Conservation (phyloP, 192 early-diverging fungal species). For the Mortierella claussenii region DNA sequence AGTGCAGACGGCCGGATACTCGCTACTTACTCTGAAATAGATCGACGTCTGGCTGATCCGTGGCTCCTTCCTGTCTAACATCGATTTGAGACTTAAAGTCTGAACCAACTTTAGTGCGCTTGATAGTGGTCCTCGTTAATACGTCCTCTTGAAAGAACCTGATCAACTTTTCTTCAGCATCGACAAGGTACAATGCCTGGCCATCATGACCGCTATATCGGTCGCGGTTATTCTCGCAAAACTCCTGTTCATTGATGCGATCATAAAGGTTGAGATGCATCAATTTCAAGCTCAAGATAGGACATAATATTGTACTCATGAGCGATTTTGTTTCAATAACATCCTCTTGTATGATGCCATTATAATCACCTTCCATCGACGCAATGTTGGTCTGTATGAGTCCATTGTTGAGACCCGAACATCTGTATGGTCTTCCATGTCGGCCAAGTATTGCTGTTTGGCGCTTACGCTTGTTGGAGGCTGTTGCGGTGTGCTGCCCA, state of each 20-base stretch:
- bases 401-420: not conserved
- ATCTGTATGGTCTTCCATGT: not conserved
- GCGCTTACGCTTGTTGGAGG: too few relatives aligned
- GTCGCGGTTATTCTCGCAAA: not conserved
- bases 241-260: not conserved
- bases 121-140: not conserved
- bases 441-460: not conserved
- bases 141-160: not conserved
- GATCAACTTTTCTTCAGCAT: not conserved
- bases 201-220: not conserved
- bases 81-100: not conserved
- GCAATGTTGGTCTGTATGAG: not conserved
- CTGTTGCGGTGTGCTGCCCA: too few relatives aligned
- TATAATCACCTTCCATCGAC: not conserved
- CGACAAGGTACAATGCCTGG: not conserved
- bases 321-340: not conserved
- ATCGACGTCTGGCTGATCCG: not conserved
- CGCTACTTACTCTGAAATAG: not conserved
- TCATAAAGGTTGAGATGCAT: too few relatives aligned
- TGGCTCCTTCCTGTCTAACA: not conserved
- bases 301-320: not conserved
- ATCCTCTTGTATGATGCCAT: not conserved
- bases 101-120: not conserved
- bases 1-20: too few relatives aligned
- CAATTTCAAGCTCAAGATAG: not conserved